Evolutionary conservation across 768 basidiomycete genomes (phyloP).

Genomic region (Strobilomyces echinocephalus): DNA sequence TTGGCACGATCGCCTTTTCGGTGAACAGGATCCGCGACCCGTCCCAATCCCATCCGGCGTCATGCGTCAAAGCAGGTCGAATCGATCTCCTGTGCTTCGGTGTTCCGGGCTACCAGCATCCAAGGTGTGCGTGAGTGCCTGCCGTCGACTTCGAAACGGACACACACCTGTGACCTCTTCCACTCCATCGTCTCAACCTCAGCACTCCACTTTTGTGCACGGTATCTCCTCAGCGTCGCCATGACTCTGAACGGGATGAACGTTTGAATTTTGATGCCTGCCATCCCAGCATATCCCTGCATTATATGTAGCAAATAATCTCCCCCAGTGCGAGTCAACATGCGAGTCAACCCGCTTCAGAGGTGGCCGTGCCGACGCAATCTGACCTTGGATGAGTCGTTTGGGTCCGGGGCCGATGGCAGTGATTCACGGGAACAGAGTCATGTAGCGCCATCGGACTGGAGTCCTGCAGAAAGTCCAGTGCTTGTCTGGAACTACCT

Average conservation of each 20-base stretch:
- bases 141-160: not conserved
- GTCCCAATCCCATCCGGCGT: constrained; percentile 26
- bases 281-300: not conserved
- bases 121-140: not conserved
- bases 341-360: not conserved
- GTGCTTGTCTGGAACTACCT: no score
- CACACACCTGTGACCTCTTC: constrained; percentile 14
- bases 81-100: constrained; percentile 11
- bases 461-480: no score
- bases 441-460: no score
- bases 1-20: not conserved
- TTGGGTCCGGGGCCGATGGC: not conserved
- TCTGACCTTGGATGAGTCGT: constrained; percentile 16
- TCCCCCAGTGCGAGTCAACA: not conserved
- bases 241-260: not conserved
- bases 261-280: not conserved
- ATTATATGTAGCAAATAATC: constrained; percentile 8
- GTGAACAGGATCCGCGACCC: constrained; percentile 9
- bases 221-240: constrained; percentile 20
- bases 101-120: constrained; percentile 7
- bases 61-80: constrained; percentile 12
- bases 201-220: constrained; percentile 6
- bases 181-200: constrained; percentile 4
- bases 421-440: not conserved
- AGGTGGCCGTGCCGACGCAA: not conserved